These are phyloP conservation scores for Psilocybe cubensis DNA, from an alignment of 768 basidiomycete genomes.

Conservation along the genomic window DNA sequence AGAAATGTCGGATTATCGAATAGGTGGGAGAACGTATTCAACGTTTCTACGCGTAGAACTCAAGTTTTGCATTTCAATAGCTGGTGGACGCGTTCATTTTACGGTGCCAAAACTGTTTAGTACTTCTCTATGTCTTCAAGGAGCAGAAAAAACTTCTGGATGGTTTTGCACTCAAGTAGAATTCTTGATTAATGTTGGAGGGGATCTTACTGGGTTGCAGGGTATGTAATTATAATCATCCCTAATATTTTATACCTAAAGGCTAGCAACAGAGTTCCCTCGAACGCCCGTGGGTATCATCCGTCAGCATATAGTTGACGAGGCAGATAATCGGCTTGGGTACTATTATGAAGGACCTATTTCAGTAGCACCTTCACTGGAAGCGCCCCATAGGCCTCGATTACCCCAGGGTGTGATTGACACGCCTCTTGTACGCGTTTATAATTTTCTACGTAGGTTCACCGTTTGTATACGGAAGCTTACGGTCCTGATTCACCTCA, in stretches of 20 bases:
- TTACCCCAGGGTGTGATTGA: constrained; percentile 70
- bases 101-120: constrained; percentile 74
- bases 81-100: constrained; percentile 81
- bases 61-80: constrained; percentile 38
- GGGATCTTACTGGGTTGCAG: constrained; percentile 74
- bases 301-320: constrained; percentile 70
- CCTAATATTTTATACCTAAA: background rate
- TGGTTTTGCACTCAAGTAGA: constrained; percentile 88
- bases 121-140: constrained; percentile 73
- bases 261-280: constrained; percentile 63
- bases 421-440: constrained; percentile 82
- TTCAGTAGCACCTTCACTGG: constrained; percentile 41
- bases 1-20: constrained; percentile 75
- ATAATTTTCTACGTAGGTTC: constrained; percentile 85
- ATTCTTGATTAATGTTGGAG: constrained; percentile 74
- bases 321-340: constrained; percentile 70
- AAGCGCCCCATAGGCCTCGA: constrained; percentile 49
- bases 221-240: constrained; percentile 39
- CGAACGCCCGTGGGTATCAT: constrained; percentile 63
- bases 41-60: constrained; percentile 6
- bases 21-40: constrained; percentile 45
- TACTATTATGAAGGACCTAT: constrained; percentile 60
- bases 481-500: background rate
- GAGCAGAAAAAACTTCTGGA: constrained; percentile 67
- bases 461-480: background rate